Percentiles rank a stretch among this genome's conserved stretches.
These are phyloP conservation scores for Cyphellophora europaea DNA, from an alignment of 2,329 filamentous ascomycete genomes.

Conservation along the genomic window DNA sequence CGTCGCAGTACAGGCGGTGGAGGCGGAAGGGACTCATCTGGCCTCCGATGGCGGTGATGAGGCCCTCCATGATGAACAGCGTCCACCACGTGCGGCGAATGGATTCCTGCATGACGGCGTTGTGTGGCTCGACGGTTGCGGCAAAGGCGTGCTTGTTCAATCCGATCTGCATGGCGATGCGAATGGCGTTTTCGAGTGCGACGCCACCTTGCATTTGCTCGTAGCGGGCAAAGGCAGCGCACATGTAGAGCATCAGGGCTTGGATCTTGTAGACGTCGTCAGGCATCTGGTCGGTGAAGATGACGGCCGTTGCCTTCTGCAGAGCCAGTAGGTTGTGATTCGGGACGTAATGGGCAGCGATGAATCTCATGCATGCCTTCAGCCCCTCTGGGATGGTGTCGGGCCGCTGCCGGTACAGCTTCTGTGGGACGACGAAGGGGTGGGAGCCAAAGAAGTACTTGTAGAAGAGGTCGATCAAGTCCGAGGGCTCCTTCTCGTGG, in stretches of 20 bases:
- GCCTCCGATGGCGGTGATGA: slow-evolving; percentile 61
- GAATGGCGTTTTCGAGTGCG: slow-evolving; percentile 54
- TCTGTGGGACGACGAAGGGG: slow-evolving; percentile 45
- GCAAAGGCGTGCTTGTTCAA: slow-evolving; percentile 60
- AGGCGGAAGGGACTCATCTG: slow-evolving; percentile 27
- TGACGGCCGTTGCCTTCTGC: slow-evolving; percentile 19
- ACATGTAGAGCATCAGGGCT: slow-evolving; percentile 27
- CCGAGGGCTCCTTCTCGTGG: slow-evolving; percentile 15
- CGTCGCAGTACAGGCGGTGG: slow-evolving; percentile 63
- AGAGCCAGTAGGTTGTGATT: slow-evolving; percentile 23
- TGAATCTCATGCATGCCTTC: slow-evolving; percentile 46
- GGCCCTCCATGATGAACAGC: slow-evolving; percentile 69
- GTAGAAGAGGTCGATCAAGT: slow-evolving; percentile 47
- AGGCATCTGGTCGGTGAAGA: slow-evolving; percentile 17
- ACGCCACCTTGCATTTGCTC: slow-evolving; percentile 24
- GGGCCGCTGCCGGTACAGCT: slow-evolving; percentile 22
- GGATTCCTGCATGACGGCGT: slow-evolving; percentile 66
- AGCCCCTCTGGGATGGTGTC: slow-evolving; percentile 38
- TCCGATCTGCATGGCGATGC: slow-evolving; percentile 64
- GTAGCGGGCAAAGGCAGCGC: slow-evolving; percentile 25
- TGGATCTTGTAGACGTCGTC: slow-evolving; percentile 27
- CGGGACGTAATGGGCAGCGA: slow-evolving; percentile 45
- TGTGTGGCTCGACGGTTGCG: slow-evolving; percentile 34
- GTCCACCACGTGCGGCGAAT: slow-evolving; percentile 90
- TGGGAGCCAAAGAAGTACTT: slow-evolving; percentile 46